Conservation (phyloP, 2,329 filamentous ascomycete genomes). For the Aureobasidium leucospermi region DNA sequence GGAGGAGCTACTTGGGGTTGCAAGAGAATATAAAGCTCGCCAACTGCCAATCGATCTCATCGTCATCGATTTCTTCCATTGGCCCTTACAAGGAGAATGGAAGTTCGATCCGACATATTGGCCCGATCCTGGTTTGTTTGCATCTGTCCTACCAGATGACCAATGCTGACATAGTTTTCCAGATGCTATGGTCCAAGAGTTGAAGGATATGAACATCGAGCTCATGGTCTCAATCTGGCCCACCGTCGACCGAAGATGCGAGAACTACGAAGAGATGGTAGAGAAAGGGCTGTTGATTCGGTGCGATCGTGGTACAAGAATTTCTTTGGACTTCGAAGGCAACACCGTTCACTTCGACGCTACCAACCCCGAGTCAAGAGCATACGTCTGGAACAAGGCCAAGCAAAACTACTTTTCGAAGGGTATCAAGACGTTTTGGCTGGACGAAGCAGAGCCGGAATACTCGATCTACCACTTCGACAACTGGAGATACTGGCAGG, state of each 20-base stretch:
- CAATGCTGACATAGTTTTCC: no score
- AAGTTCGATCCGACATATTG: conserved; percentile 57
- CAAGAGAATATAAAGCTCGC: conserved; percentile 50
- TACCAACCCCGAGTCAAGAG: conserved; percentile 53
- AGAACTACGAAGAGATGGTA: conserved; percentile 57
- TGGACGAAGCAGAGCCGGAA: conserved; percentile 63
- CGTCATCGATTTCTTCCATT: conserved; percentile 63
- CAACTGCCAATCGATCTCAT: conserved; percentile 56
- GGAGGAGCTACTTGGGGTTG: conserved; percentile 54
- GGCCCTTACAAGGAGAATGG: conserved; percentile 61
- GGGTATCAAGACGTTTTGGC: conserved; percentile 60
- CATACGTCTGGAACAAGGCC: conserved; percentile 53
- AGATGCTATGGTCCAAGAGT: conserved; percentile 56
- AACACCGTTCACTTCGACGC: conserved; percentile 56
- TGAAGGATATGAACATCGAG: conserved; percentile 52
- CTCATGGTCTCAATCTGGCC: conserved; percentile 66
- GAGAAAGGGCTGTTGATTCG: conserved; percentile 54
- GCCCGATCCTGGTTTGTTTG: conserved; percentile 44
- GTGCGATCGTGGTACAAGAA: conserved; percentile 51
- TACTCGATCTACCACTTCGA: conserved; percentile 61
- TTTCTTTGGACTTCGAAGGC: conserved; percentile 53
- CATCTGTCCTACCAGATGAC: no score
- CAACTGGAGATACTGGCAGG: conserved; percentile 54
- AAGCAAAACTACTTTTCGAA: conserved; percentile 55
- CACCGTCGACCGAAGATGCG: conserved; percentile 52